A percentile compares a stretch with the other conserved stretches of the same genome.
Evolutionary conservation across 2,329 filamentous ascomycete genomes (phyloP).

Genomic region (Curvularia lunata): DNA sequence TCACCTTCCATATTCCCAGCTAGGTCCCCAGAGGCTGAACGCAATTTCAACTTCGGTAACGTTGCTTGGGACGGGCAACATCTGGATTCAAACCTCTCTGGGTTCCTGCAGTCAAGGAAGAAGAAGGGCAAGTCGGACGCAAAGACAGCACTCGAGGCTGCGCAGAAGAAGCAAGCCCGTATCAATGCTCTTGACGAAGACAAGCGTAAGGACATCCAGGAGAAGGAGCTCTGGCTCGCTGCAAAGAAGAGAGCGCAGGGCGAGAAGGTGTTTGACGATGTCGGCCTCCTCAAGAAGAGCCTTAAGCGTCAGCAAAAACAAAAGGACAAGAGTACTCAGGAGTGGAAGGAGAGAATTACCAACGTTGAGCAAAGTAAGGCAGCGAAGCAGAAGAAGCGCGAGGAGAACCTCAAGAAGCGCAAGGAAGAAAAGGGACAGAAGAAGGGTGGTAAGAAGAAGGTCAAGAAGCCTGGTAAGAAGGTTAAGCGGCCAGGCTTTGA

Average conservation of each 20-base stretch:
- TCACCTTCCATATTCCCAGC: slow-evolving; percentile 61
- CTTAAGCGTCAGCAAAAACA: slow-evolving; percentile 88
- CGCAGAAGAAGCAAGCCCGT: slow-evolving; percentile 84
- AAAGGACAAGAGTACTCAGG: slow-evolving; percentile 90
- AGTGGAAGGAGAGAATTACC: slow-evolving; percentile 66
- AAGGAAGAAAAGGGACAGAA: slow-evolving; percentile 81
- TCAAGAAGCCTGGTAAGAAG: slow-evolving; percentile 60
- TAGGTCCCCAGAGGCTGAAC: slow-evolving; percentile 56
- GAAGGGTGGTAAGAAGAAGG: slow-evolving; percentile 64
- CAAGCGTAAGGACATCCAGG: slow-evolving; percentile 84
- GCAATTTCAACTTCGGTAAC: slow-evolving; percentile 86
- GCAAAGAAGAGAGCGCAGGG: slow-evolving; percentile 89
- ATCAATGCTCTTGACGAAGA: slow-evolving; percentile 75
- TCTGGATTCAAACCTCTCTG: slow-evolving; percentile 72
- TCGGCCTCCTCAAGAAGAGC: slow-evolving; percentile 82
- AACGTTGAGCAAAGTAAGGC: slow-evolving; percentile 56
- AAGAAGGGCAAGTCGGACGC: slow-evolving; percentile 84
- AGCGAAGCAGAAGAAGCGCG: slow-evolving; percentile 58
- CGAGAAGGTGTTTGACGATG: slow-evolving; percentile 87
- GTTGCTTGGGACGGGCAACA: slow-evolving; percentile 91
- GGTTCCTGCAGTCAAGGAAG: slow-evolving; percentile 70
- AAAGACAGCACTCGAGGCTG: slow-evolving; percentile 82
- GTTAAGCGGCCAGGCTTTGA: slow-evolving; percentile 64
- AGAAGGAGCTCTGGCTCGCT: slow-evolving; percentile 94
- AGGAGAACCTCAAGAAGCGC: slow-evolving; percentile 68